Percentiles rank a stretch among this genome's conserved stretches.
Conservation (phyloP, 331 rosid genomes). For the Ulmus americana region DNA sequence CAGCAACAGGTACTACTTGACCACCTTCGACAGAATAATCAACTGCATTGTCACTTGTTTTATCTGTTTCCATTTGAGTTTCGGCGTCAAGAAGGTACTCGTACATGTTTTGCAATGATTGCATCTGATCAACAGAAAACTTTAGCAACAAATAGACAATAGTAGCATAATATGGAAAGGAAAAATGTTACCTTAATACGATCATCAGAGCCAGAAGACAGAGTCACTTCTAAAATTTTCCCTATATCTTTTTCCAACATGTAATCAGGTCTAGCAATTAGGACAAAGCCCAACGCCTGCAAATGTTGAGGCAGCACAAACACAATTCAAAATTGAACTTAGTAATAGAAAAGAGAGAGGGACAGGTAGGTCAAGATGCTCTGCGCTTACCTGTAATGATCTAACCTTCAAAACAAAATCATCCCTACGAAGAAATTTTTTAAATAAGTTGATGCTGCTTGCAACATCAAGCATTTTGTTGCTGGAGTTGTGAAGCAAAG, state of each 20-base stretch:
- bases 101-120: constrained; percentile 81
- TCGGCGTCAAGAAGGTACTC: constrained; percentile 95
- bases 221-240: constrained; percentile 65
- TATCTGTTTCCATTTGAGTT: constrained; percentile 70
- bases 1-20: constrained; percentile 88
- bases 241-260: constrained; percentile 87
- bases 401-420: constrained; percentile 68
- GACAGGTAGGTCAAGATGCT: constrained; percentile 2
- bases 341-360: neutral
- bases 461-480: constrained; percentile 43
- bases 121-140: constrained; percentile 60
- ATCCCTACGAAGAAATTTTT: constrained; percentile 58
- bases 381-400: constrained; percentile 65
- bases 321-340: constrained; percentile 20
- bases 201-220: constrained; percentile 58
- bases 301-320: constrained; percentile 32
- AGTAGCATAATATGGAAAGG: constrained; percentile 9
- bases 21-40: constrained; percentile 50
- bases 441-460: constrained; percentile 60
- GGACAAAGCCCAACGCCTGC: constrained; percentile 90
- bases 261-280: constrained; percentile 91
- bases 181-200: constrained; percentile 70
- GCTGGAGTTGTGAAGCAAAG: constrained; percentile 48
- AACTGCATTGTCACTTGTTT: constrained; percentile 35
- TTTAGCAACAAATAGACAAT: constrained; percentile 26